Conservation (phyloP, 108 stramenopile genomes). For the Hondaea fermentalgiana region DNA sequence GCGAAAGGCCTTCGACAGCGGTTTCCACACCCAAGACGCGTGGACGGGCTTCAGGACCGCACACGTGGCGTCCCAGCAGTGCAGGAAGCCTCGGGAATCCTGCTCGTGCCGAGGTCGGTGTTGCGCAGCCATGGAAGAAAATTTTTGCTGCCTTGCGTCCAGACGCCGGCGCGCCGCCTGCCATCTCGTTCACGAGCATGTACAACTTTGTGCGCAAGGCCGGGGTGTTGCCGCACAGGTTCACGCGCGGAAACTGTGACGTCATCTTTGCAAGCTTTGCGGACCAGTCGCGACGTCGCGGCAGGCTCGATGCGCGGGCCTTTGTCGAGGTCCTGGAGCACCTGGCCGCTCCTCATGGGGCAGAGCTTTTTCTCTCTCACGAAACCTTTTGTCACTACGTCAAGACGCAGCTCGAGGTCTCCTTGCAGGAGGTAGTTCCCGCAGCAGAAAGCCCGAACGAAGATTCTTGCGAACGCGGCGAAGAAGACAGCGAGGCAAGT, state of each 20-base stretch:
- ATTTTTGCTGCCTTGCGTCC: neutral
- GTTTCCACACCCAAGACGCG: too few species aligned
- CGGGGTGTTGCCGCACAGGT: neutral
- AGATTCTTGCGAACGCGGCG: too few species aligned
- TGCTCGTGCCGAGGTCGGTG: too few species aligned
- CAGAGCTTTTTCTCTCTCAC: neutral
- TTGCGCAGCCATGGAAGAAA: neutral
- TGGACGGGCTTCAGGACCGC: too few species aligned
- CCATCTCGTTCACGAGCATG: neutral
- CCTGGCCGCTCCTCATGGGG: neutral
- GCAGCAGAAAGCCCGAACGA: too few species aligned
- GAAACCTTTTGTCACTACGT: neutral
- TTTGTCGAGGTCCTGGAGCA: neutral
- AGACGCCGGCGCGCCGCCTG: neutral
- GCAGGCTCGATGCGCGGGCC: neutral
- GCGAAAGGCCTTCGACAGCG: too few species aligned
- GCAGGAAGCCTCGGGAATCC: too few species aligned
- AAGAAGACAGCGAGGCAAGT: too few species aligned
- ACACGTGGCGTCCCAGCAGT: too few species aligned
- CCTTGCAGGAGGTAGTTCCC: too few species aligned
- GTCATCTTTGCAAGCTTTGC: neutral
- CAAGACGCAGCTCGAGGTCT: neutral
- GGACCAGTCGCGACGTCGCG: neutral
- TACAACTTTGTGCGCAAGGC: neutral
- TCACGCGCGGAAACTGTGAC: neutral